Evolutionary conservation across 257 asterid genomes (phyloP), one percentile per base, ranked within the genome.

Genomic region (Gentiana straminea): DNA sequence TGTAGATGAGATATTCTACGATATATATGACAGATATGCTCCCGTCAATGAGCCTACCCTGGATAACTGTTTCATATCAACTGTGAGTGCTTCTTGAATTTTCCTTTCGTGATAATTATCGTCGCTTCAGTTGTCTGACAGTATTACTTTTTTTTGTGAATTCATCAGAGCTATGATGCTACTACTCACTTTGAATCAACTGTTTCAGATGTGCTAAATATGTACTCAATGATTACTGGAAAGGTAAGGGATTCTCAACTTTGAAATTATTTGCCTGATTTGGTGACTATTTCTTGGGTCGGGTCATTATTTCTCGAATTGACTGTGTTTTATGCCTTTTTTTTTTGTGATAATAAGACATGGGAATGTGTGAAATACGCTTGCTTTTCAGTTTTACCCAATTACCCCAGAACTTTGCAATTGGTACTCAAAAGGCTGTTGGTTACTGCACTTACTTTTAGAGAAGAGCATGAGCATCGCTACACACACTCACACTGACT

Each of bases 1-100:
- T 37, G 95, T 89, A 75, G 97, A 89, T 61, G 97, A 89, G 85
- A 83, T 86, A 46, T 79, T 86, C 77, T 89, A 68, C 46, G 97
- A 89, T 75, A 81, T 86, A 54, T 83, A 81, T 52, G 97, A 86
- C 79, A 69, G 92, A 81, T 79, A 33, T 62, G 95, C 83, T 75
- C 95, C 97, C 55, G 89, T 78, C 69, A 89, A 89, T 33, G 91
- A 89, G 67, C 79, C 86, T 62, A 56, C 89, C 52, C 63, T 77
- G 60, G 97, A 89, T 85, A 89, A 83, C 64, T 89, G 97, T 79
- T 83, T 86, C 65, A 59, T 89, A 73, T 86, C 97, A 70, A 72
- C 89, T 1, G 97, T 86, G 74, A 76, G 97, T 71, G 70, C 37
- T 57, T 51, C 51, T 66, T 61, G 54, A 49, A 63, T 11, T 43